Base-by-base conservation (phyloP, 805 yeast genomes). In the Wickerhamiella australiensis region DNA sequence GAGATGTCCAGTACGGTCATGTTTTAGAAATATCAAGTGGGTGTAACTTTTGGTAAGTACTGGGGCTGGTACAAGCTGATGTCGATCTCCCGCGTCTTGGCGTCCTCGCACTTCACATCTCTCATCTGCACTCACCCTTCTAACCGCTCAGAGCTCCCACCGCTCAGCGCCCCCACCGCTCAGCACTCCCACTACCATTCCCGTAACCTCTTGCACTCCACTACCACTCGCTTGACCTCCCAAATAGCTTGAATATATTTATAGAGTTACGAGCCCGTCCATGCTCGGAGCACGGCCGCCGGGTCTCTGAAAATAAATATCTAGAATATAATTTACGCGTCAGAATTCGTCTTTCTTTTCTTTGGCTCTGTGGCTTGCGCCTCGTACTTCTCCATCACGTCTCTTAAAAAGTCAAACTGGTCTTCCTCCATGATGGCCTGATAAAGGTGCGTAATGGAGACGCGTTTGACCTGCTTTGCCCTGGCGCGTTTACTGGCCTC, bases 381-480 rank as follows among this genome's bases (percentile, higher is more conserved):
- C 50, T 76, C 74, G 60, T 78, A 77, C 63, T 79, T 79, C 44
- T 70, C 74, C 55, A 80, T 80, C 5, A 79, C 75, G 43, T 86
- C 96, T 41, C 83, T 85, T 56, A 92, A 69, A 60, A 92, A 92
- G 66, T 92, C 99, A 66, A 92, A 92, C 61, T 85, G 86, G 64
- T 92, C 98, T 50, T 85, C 86, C 44, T 73, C 73, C 63, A 79
- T 76, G 20, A 92, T 86, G 0, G 97, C 95, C 47, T 79, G 76
- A 58, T 85, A 81, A 54, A 92, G 75, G 57, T 87, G 88, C 31
- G 82, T 79, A 0, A 94, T 88, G 18, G 81, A 78, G 13, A 92
- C 85, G 56, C 95, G 76, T 60, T 83, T 82, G 13, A 80, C 79
- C 11, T 90, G 92, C 52, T 78, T 74, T 43, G 70, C 70, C 49